These are phyloP conservation scores for Xylariaceae sp. DNA, from an alignment of 2,329 filamentous ascomycete species.

Conservation along the genomic window DNA sequence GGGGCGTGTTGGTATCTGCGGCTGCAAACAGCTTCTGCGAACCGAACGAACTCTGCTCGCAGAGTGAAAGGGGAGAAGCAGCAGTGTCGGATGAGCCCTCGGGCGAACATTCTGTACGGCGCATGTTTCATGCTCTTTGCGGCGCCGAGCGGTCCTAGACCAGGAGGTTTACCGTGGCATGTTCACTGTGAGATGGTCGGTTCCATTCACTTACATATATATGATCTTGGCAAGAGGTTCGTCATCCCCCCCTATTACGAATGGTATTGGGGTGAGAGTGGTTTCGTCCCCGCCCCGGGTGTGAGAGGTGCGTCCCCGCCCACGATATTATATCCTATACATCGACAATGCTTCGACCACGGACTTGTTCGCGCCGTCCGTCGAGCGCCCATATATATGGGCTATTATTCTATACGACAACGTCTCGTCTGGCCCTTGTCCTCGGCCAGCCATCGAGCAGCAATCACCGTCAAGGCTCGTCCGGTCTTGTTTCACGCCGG, in stretches of 20 bases:
- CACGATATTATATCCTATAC: conserved; percentile 1
- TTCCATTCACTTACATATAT: not conserved
- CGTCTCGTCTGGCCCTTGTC: conserved; percentile 14
- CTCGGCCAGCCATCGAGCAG: conserved; percentile 11
- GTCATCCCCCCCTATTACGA: conserved; percentile 1
- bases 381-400: no score
- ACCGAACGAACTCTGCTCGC: conserved; percentile 7
- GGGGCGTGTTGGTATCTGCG: not conserved
- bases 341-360: conserved; percentile 15
- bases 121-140: conserved; percentile 18
- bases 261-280: conserved; percentile 13
- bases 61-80: conserved; percentile 14
- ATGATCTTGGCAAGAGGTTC: conserved; percentile 1
- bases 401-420: conserved; percentile 8
- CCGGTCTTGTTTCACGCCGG: conserved; percentile 12
- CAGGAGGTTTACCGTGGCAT: conserved; percentile 19
- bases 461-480: conserved; percentile 10
- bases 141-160: conserved; percentile 17
- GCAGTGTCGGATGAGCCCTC: conserved; percentile 19
- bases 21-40: not conserved
- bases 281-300: conserved; percentile 8
- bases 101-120: conserved; percentile 16
- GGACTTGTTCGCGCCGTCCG: conserved; percentile 13
- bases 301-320: conserved; percentile 13
- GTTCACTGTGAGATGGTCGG: conserved; percentile 11